Conservation (phyloP, 352 stramenopile species). For the Lagenidium giganteum region DNA sequence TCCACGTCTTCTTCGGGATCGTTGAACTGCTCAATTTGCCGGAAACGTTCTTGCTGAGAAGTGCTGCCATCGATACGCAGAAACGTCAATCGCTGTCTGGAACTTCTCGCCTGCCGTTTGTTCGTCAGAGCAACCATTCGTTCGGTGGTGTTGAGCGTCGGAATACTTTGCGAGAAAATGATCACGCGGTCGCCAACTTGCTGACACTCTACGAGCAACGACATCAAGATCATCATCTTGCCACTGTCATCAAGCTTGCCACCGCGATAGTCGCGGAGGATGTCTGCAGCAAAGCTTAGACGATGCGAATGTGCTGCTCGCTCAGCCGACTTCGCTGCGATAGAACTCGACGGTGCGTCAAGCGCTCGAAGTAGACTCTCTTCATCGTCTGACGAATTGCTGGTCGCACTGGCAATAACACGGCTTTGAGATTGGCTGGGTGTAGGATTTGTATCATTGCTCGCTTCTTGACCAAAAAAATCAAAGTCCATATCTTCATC, state of each 20-base stretch:
- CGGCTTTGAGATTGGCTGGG: no score
- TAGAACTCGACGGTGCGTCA: no score
- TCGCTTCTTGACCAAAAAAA: no score
- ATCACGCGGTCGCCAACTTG: slow-evolving; percentile 79
- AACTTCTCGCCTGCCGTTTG: slow-evolving; percentile 32
- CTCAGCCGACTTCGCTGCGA: neutral
- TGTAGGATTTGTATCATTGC: no score
- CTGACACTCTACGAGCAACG: slow-evolving; percentile 66
- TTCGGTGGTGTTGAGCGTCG: slow-evolving; percentile 77
- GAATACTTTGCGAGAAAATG: slow-evolving; percentile 88
- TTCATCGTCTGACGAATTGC: no score
- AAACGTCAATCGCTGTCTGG: slow-evolving; percentile 47
- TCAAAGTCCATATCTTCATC: slow-evolving; percentile 42
- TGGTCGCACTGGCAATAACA: no score
- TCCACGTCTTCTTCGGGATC: slow-evolving; percentile 75
- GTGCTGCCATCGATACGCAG: slow-evolving; percentile 84
- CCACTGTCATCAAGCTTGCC: slow-evolving; percentile 62
- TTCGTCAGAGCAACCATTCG: slow-evolving; percentile 67
- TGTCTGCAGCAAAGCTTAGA: slow-evolving; percentile 61
- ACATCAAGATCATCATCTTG: slow-evolving; percentile 86
- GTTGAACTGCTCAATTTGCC: slow-evolving; percentile 80
- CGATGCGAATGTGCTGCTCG: slow-evolving; percentile 28
- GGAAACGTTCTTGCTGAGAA: slow-evolving; percentile 70
- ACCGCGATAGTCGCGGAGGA: slow-evolving; percentile 52
- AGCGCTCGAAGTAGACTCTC: no score